A percentile compares a stretch with the other conserved stretches of the same genome.
Conservation (phyloP, 1,139 yeast genomes). For the Arxiozyma bovina region DNA sequence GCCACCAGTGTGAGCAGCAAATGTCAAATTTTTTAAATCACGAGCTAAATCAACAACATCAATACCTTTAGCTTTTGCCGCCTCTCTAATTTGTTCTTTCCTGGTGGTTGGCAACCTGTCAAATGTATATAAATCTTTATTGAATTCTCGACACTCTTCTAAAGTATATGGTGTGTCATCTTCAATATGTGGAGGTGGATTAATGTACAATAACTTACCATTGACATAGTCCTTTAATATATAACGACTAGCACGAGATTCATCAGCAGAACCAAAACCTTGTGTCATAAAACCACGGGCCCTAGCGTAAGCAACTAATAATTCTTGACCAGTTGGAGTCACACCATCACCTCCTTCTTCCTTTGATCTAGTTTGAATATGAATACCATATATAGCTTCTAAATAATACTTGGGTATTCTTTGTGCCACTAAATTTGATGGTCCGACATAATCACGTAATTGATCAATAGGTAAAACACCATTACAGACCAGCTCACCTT, state of each 20-base stretch:
- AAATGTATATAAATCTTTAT: slow-evolving; percentile 61
- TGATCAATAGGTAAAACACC: slow-evolving; percentile 98
- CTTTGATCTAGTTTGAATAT: slow-evolving; percentile 60
- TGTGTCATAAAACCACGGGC: slow-evolving; percentile 97
- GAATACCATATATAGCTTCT: slow-evolving; percentile 92
- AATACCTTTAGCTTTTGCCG: slow-evolving; percentile 50
- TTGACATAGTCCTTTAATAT: slow-evolving; percentile 89
- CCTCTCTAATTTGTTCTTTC: slow-evolving; percentile 57
- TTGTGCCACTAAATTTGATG: slow-evolving; percentile 74
- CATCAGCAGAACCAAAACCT: slow-evolving; percentile 95
- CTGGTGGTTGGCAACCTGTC: slow-evolving; percentile 62
- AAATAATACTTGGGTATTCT: slow-evolving; percentile 81
- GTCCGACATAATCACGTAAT: slow-evolving; percentile 88
- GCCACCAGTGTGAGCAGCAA: slow-evolving; percentile 63
- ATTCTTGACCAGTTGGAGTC: slow-evolving; percentile 78
- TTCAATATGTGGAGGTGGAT: slow-evolving; percentile 70
- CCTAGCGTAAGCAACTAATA: slow-evolving; percentile 86
- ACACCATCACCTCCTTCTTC: slow-evolving; percentile 84
- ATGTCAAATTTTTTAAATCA: slow-evolving; percentile 65
- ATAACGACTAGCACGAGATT: slow-evolving; percentile 88
- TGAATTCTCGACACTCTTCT: slow-evolving; percentile 57
- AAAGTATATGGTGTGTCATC: slow-evolving; percentile 40
- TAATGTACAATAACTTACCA: slow-evolving; percentile 77
- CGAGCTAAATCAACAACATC: slow-evolving; percentile 54
- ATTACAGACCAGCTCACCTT: slow-evolving; percentile 93